Evolutionary conservation across 495 filamentous ascomycete species (phyloP), one percentile per base, ranked within the genome.

Genomic region (Penicillium nucicola): DNA sequence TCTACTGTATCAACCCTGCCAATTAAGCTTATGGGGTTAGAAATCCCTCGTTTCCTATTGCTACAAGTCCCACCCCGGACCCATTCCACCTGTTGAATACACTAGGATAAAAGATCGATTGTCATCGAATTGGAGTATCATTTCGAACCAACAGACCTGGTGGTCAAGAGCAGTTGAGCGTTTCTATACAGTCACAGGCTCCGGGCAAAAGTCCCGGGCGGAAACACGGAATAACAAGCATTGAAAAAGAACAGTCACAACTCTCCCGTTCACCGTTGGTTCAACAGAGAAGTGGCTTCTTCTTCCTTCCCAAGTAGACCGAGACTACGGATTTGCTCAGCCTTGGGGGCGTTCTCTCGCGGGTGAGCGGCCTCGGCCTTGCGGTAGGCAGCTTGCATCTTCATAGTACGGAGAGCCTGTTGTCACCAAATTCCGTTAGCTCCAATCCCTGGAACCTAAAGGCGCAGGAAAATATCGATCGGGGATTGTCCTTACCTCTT

Each of bases 351-450:
- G 60, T 90, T 84, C 57, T 93, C 90, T 66, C 87, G 83, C 46
- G 89, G 75, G 58, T 87, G 78, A 42, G 84, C 77, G 20, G 87
- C 84, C 68, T 90, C 83, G 22, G 85, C 83, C 70, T 89, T 89
- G 61, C 89, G 81, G 70, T 95, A 97, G 45, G 93, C 93, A 35
- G 80, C 79, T 76, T 97, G 92, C 54, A 98, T 75, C 50, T 81
- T 80, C 64, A 76, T 77, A 41, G 84, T 82, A 77, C 91, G 88
- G 37, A 88, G 80, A 58, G 81, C 84, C 92, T 98, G 62, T 28
- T 35, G 28, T 32, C 18, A 34, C 5, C 33, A 54, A 28, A 50
- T 43, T 33, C 32, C 20, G 19, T 42, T 36, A 38, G 42, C 48
- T 54, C 23, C 10, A 32, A 9, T 11, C 36, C 3, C 20, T 38